Conservation (phyloP, 2,329 filamentous ascomycete genomes). For the Trichoderma sp. region DNA sequence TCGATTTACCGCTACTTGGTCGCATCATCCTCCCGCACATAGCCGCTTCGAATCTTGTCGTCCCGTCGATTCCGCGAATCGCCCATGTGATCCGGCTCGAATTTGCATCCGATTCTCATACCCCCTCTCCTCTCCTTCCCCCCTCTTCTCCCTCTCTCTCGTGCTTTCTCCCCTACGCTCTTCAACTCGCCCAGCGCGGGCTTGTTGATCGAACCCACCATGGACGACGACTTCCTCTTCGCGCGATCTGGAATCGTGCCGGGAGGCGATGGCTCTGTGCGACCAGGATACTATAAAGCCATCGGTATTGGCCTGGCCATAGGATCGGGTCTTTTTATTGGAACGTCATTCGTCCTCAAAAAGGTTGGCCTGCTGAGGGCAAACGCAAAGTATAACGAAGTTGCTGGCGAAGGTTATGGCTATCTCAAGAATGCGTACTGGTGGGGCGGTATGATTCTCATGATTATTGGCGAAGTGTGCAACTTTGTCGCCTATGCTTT, state of each 20-base stretch:
- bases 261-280: slow-evolving; percentile 24
- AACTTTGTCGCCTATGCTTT: slow-evolving; percentile 98
- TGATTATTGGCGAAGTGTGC: slow-evolving; percentile 95
- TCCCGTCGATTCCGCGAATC: slow-evolving; percentile 5
- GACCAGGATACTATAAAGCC: slow-evolving; percentile 67
- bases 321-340: slow-evolving; percentile 87
- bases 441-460: slow-evolving; percentile 94
- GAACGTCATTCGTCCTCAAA: slow-evolving; percentile 91
- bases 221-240: slow-evolving; percentile 18
- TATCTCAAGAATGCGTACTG: slow-evolving; percentile 94
- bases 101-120: background rate
- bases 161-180: background rate
- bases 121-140: background rate
- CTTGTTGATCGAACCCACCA: slow-evolving; percentile 6
- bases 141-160: background rate
- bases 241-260: slow-evolving; percentile 14
- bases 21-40: background rate
- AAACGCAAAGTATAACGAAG: slow-evolving; percentile 94
- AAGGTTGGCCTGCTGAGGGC: slow-evolving; percentile 88
- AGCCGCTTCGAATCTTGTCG: background rate
- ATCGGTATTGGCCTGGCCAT: slow-evolving; percentile 84
- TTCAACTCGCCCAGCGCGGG: background rate
- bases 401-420: slow-evolving; percentile 92
- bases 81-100: slow-evolving; percentile 16
- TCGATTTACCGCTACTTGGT: slow-evolving; percentile 13